Conservation (phyloP, 2,329 filamentous ascomycete species). For the Cladosporium austrohemisphaericum region DNA sequence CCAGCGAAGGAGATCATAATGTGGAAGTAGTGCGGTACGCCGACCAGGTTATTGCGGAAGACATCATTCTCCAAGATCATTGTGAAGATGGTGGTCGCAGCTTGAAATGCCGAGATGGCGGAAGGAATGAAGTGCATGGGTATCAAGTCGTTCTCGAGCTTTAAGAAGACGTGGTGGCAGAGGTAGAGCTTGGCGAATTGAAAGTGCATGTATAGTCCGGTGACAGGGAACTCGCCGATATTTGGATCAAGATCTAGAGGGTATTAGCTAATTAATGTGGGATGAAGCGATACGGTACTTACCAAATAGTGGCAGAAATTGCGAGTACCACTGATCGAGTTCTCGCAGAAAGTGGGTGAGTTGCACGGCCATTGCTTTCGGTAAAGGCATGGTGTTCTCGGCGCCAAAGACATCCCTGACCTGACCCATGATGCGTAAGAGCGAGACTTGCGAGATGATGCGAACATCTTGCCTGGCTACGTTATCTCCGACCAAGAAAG, state of each 20-base stretch:
- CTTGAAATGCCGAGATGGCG: conserved; percentile 46
- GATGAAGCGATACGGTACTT: not conserved
- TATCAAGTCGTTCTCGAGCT: conserved; percentile 47
- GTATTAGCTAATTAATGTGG: conserved; percentile 24
- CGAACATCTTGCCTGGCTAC: conserved; percentile 47
- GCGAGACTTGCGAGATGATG: conserved; percentile 55
- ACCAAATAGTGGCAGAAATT: conserved; percentile 12
- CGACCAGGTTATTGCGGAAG: conserved; percentile 39
- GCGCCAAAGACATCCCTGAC: conserved; percentile 54
- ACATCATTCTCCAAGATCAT: conserved; percentile 44
- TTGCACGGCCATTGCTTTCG: conserved; percentile 51
- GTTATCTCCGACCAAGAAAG: conserved; percentile 51
- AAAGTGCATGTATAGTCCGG: conserved; percentile 47
- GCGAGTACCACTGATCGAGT: conserved; percentile 48
- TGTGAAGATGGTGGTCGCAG: conserved; percentile 45
- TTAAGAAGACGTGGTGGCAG: conserved; percentile 47
- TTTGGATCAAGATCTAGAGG: conserved; percentile 40
- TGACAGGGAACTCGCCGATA: conserved; percentile 39
- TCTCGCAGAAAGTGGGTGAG: conserved; percentile 39
- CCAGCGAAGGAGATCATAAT: conserved; percentile 54
- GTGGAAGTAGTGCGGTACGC: conserved; percentile 51
- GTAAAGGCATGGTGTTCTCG: conserved; percentile 51
- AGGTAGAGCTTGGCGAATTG: conserved; percentile 54
- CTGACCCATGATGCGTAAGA: conserved; percentile 57
- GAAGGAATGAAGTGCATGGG: conserved; percentile 47